Evolutionary conservation across 2,329 filamentous ascomycete genomes (phyloP), one percentile per base, ranked within the genome.

Genomic region (Xylaria sp.): DNA sequence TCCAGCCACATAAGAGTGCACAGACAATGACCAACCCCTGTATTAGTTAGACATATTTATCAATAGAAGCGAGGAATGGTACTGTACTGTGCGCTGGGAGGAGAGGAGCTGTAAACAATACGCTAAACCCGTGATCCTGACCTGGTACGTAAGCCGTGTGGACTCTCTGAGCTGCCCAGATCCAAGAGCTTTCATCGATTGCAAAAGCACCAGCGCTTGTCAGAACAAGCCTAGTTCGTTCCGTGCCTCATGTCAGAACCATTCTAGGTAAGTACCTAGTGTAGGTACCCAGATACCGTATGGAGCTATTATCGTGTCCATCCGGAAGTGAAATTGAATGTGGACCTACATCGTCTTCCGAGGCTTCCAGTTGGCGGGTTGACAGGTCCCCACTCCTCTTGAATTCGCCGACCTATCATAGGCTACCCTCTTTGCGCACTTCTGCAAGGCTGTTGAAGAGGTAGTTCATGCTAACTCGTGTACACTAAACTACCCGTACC

Each of bases 361-460:
- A 63, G 54, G 48, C 66, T 69, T 71, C 69, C 69, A 69, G 69
- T 71, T 71, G 69, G 69, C 69, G 38, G 58, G 60, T 60, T 56
- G 56, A 60, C 66, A 59, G 23, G 53, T 31, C 46, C 28, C 40
- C 23, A 42, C 40, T 26, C 28, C 36, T 49, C 20, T 53, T 6
- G 13, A 15, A 58, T 44, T 20, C 23, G 17, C 54, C 31, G 44
- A 20, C 67, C 63, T 66, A 66, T 65, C 57, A 56, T 1, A 13
- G 15, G 4, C 38, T 6, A 51, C 58, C 10, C 33, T 31, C 20
- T 23, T 56, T 31, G 46, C 57, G 20, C 53, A 56, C 53, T 42
- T 66, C 63, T 69, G 67, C 67, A 69, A 69, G 66, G 66, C 66
- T 68, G 63, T 58, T 23, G 33, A 60, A 36, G 59, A 58, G 13